Evolutionary conservation across 768 basidiomycete genomes (phyloP).

Genomic region (Mrakia gelida): DNA sequence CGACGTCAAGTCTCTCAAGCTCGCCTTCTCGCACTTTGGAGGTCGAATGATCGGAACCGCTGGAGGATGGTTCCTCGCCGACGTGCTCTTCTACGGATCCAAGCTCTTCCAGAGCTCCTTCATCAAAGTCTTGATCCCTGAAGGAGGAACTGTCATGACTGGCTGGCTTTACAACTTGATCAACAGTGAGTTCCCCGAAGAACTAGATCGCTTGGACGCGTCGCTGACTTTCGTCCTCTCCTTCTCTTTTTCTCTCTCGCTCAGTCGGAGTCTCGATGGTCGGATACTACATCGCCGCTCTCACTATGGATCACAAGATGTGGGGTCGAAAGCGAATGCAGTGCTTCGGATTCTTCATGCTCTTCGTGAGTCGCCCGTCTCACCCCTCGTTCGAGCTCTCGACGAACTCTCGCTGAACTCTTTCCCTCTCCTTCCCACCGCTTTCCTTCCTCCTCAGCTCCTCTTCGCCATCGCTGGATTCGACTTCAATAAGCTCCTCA

Average conservation of each 20-base stretch:
- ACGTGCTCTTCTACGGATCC: conserved; percentile 43
- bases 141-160: conserved; percentile 43
- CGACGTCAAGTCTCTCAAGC: conserved; percentile 45
- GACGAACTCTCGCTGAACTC: background rate
- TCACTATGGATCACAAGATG: conserved; percentile 48
- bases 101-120: conserved; percentile 44
- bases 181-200: conserved; percentile 10
- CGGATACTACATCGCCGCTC: conserved; percentile 47
- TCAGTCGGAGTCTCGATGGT: conserved; percentile 43
- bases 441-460: conserved; percentile 28
- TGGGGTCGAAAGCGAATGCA: conserved; percentile 46
- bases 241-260: background rate
- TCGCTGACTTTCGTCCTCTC: background rate
- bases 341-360: conserved; percentile 44
- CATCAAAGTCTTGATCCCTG: conserved; percentile 46
- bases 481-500: conserved; percentile 41
- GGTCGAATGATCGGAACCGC: conserved; percentile 42
- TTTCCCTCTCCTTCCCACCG: background rate
- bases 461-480: conserved; percentile 43
- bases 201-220: background rate
- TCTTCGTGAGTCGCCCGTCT: conserved; percentile 33
- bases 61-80: conserved; percentile 46
- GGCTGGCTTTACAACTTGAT: conserved; percentile 48
- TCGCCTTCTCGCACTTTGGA: conserved; percentile 45
- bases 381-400: no score